Conservation (phyloP, 306 rosid genomes). For the Malus sylvestris region DNA sequence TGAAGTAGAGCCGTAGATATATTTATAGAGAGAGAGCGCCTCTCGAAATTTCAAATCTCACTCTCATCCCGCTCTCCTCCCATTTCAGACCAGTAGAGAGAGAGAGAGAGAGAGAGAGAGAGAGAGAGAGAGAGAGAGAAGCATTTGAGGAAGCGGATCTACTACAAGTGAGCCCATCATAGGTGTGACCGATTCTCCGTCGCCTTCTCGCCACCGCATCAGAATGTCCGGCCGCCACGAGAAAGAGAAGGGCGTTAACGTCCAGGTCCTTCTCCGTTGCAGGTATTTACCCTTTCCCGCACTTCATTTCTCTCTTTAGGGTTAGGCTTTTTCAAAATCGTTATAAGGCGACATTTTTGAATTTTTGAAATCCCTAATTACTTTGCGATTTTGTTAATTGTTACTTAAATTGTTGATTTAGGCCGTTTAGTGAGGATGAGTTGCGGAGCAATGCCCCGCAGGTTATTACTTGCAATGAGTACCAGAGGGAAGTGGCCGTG, state of each 20-base stretch:
- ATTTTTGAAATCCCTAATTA: not conserved
- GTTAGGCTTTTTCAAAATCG: not conserved
- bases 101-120: slow-evolving; percentile 2
- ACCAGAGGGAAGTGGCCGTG: slow-evolving; percentile 68
- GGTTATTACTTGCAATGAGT: slow-evolving; percentile 74
- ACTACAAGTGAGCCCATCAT: not conserved
- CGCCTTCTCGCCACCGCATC: slow-evolving; percentile 12
- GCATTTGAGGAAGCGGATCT: slow-evolving; percentile 29
- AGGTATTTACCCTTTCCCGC: slow-evolving; percentile 29
- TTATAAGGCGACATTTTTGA: not conserved
- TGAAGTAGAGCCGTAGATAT: slow-evolving; percentile 31
- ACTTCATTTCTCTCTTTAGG: not conserved
- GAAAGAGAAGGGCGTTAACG: slow-evolving; percentile 93
- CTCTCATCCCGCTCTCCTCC: slow-evolving; percentile 36
- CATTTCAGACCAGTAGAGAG: not conserved
- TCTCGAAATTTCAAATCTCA: slow-evolving; percentile 58
- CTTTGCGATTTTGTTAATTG: not conserved
- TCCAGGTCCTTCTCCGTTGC: slow-evolving; percentile 95
- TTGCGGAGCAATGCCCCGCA: slow-evolving; percentile 85
- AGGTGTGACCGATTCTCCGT: slow-evolving; percentile 13
- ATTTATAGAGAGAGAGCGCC: slow-evolving; percentile 29
- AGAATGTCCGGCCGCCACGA: slow-evolving; percentile 77
- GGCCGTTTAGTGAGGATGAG: slow-evolving; percentile 93
- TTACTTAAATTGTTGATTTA: not conserved
- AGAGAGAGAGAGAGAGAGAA: slow-evolving; percentile 14